Evolutionary conservation across 1,284 basidiomycete species (phyloP).

Genomic region (Austroboletus niveus): DNA sequence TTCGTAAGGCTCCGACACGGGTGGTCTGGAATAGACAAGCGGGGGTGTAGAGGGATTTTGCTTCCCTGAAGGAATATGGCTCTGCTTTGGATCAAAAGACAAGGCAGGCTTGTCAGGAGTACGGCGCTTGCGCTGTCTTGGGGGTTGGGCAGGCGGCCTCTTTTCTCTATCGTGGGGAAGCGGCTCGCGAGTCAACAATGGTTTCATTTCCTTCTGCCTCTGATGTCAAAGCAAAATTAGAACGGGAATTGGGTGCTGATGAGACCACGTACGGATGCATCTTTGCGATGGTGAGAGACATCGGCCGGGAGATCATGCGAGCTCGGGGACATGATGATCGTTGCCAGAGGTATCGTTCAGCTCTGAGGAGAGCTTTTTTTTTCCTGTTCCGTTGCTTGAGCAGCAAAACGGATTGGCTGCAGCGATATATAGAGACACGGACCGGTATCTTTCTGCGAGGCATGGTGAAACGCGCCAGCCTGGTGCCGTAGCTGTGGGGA

Average conservation of each 20-base stretch:
- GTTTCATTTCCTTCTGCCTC: constrained; percentile 23
- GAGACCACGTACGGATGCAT: constrained; percentile 22
- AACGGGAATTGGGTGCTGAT: constrained; percentile 7
- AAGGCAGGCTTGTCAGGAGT: constrained; percentile 18
- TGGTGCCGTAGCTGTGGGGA: constrained; percentile 36
- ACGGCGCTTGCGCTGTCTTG: constrained; percentile 26
- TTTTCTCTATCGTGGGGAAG: constrained; percentile 26
- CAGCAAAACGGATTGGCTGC: constrained; percentile 10
- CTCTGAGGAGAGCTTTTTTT: constrained; percentile 18
- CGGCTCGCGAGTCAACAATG: constrained; percentile 23
- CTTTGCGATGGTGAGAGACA: constrained; percentile 16
- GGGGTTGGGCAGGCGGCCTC: constrained; percentile 13
- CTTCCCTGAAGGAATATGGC: constrained; percentile 20
- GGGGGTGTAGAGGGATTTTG: constrained; percentile 17
- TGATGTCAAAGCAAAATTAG: constrained; percentile 18
- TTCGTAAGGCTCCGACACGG: constrained; percentile 14
- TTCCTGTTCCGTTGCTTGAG: constrained; percentile 9
- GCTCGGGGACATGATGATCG: constrained; percentile 10
- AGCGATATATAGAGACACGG: constrained; percentile 30
- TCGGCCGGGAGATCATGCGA: constrained; percentile 14
- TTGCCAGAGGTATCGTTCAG: constrained; percentile 1
- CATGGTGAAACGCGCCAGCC: constrained; percentile 35
- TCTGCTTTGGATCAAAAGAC: constrained; percentile 19
- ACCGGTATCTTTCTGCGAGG: constrained; percentile 19
- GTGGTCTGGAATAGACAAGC: constrained; percentile 4